A percentile compares a stretch with the other conserved stretches of the same genome.
Evolutionary conservation across 306 rosid genomes (phyloP).

Genomic region (Sicyos edulis): DNA sequence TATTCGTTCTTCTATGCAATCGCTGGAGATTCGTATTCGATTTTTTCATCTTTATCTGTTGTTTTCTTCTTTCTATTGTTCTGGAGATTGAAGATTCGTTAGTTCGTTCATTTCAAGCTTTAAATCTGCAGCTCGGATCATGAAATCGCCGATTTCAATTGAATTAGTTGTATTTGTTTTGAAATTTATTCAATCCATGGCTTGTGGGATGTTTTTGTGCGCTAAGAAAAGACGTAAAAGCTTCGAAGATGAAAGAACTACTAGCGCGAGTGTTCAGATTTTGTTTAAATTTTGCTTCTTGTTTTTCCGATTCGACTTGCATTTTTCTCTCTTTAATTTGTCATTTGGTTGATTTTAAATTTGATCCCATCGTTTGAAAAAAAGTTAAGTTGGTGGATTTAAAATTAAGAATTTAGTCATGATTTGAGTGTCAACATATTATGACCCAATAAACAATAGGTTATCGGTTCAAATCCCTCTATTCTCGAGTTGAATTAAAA

Average conservation of each 20-base stretch:
- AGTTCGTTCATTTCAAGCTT: neutral
- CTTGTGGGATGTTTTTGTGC: neutral
- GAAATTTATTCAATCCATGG: neutral
- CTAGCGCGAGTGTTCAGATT: neutral
- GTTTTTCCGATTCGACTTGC: neutral
- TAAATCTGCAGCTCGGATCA: neutral
- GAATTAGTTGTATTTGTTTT: neutral
- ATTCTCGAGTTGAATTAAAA: too few species aligned
- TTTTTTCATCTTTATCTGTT: neutral
- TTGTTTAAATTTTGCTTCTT: neutral
- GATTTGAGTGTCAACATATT: too few species aligned
- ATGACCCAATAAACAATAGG: too few species aligned
- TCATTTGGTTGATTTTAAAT: too few species aligned
- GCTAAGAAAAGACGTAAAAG: neutral
- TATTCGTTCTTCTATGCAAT: neutral
- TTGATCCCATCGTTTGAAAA: too few species aligned
- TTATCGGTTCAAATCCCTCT: too few species aligned
- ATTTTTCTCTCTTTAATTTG: too few species aligned
- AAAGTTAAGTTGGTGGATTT: too few species aligned
- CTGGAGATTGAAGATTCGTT: slow-evolving; percentile 9
- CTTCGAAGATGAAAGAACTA: neutral
- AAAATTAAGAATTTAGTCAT: too few species aligned
- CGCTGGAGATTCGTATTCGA: neutral
- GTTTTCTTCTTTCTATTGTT: neutral
- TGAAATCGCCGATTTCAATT: neutral